Conservation (phyloP, 2,329 filamentous ascomycete genomes). For the Ophiosphaerella narmari region DNA sequence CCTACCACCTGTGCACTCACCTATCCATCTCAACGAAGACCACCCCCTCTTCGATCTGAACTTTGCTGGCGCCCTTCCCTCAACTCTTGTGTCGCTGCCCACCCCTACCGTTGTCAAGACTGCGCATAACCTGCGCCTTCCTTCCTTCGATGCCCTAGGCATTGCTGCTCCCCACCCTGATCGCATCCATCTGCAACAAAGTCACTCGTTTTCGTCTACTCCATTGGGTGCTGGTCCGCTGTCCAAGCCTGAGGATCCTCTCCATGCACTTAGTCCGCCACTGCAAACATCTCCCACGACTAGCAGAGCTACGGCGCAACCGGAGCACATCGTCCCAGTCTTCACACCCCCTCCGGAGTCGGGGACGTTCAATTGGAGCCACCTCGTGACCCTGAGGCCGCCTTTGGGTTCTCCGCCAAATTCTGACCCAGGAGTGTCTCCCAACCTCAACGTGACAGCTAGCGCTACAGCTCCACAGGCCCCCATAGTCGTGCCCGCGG, state of each 20-base stretch:
- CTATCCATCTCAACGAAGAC: constrained; percentile 23
- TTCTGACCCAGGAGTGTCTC: constrained; percentile 44
- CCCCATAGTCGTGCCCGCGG: constrained; percentile 32
- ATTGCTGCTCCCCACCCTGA: constrained; percentile 55
- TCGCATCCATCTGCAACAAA: constrained; percentile 33
- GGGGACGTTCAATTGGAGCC: constrained; percentile 48
- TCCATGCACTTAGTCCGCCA: constrained; percentile 45
- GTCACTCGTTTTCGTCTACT: constrained; percentile 31
- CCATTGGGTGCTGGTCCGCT: constrained; percentile 43
- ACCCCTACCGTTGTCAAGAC: constrained; percentile 37
- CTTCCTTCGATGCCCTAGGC: constrained; percentile 58
- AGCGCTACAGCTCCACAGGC: constrained; percentile 27
- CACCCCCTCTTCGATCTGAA: constrained; percentile 31
- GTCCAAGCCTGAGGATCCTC: constrained; percentile 47
- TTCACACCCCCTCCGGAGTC: constrained; percentile 53
- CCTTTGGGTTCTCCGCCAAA: constrained; percentile 47
- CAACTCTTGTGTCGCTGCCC: constrained; percentile 36
- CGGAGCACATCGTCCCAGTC: constrained; percentile 46
- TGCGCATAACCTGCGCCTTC: constrained; percentile 53
- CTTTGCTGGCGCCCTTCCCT: constrained; percentile 34
- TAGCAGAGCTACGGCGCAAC: constrained; percentile 20
- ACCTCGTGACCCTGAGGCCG: constrained; percentile 42
- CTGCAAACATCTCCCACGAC: constrained; percentile 22
- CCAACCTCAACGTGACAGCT: constrained; percentile 27
- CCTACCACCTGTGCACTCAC: constrained; percentile 33